Percentiles rank a stretch among this genome's conserved stretches.
phyloP scores from a whole-genome alignment of 192 early-diverging fungal species.

The Chytriomyces sp. region DNA sequence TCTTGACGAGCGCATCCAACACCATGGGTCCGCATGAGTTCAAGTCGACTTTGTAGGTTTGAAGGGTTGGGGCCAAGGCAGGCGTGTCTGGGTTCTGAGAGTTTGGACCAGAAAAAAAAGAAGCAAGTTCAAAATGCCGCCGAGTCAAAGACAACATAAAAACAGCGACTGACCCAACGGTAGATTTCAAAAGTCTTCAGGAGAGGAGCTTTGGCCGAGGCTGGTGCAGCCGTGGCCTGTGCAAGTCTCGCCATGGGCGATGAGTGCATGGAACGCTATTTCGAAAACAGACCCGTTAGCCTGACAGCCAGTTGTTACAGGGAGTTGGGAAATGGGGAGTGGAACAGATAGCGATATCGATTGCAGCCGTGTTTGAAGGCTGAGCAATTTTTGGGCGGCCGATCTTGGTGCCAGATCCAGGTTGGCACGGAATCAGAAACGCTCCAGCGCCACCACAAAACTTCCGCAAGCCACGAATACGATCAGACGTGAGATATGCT shows the following conservation, averaged over 20 bases:
- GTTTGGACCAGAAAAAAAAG: neutral
- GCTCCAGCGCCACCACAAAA: no score
- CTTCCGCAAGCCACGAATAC: no score
- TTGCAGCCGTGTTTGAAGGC: no score
- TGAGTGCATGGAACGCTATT: constrained; percentile 31
- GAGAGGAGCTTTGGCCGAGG: constrained; percentile 59
- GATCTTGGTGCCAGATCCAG: no score
- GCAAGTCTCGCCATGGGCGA: constrained; percentile 36
- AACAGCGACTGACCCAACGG: constrained; percentile 77
- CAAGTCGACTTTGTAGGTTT: constrained; percentile 89
- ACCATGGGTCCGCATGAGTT: constrained; percentile 96
- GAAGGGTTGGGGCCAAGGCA: constrained; percentile 83
- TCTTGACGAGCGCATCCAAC: constrained; percentile 93
- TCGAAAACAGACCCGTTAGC: no score
- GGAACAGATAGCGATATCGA: no score
- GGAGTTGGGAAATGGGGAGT: no score
- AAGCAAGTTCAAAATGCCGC: neutral
- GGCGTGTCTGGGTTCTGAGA: constrained; percentile 86
- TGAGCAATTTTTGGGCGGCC: no score
- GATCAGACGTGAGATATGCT: no score
- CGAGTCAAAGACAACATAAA: neutral
- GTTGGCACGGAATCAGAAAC: no score
- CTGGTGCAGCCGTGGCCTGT: constrained; percentile 33
- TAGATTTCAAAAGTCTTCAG: constrained; percentile 94
- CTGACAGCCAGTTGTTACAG: no score